These are phyloP conservation scores for Ophiostoma triangulosporum DNA, from an alignment of 2,329 filamentous ascomycete genomes.

Conservation along the genomic window DNA sequence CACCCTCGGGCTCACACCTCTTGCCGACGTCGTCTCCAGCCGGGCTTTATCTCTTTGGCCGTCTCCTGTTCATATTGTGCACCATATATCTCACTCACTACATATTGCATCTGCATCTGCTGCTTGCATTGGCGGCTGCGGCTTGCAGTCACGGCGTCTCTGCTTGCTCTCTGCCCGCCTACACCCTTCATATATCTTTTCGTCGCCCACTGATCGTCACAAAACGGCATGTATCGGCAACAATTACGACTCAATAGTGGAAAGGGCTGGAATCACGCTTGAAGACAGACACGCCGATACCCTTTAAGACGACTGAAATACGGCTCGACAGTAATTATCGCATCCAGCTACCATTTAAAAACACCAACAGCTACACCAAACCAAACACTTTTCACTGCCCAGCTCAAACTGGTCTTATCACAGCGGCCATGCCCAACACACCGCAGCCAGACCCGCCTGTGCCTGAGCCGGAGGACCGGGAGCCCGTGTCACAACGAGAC, in stretches of 20 bases:
- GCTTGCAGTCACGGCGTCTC: background rate
- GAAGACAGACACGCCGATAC: background rate
- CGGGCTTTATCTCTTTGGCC: background rate
- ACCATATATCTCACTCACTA: background rate
- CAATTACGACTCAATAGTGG: background rate
- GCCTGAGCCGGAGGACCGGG: background rate
- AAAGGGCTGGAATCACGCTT: background rate
- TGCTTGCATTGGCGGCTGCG: background rate
- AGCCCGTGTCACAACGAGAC: too few species aligned
- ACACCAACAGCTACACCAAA: background rate
- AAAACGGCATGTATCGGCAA: constrained; percentile 2
- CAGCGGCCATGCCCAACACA: background rate
- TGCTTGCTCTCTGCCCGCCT: background rate
- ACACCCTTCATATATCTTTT: background rate
- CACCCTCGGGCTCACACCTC: background rate
- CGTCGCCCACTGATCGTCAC: background rate
- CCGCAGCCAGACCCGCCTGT: background rate
- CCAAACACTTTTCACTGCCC: background rate
- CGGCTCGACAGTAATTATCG: background rate
- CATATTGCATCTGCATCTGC: background rate
- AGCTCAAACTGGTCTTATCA: background rate
- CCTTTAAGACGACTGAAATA: background rate
- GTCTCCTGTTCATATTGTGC: background rate
- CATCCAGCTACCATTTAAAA: background rate
- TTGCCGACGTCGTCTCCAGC: background rate